Base-by-base conservation (phyloP, 164 flowering plant genomes). In the Aristolochia contorta region DNA sequence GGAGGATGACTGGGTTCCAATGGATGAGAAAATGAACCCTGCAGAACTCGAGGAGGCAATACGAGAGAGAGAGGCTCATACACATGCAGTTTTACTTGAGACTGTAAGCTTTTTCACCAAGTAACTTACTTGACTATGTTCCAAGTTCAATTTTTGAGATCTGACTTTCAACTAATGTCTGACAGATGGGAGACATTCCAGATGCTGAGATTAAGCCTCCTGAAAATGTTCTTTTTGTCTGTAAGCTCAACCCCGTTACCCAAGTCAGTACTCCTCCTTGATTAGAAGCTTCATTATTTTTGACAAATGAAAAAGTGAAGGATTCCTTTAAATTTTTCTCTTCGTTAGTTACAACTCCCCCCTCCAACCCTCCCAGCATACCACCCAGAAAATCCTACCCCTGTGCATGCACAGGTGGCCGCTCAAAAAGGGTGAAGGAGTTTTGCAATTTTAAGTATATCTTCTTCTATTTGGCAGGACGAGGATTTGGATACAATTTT, bases 1-100 rank as follows among this genome's bases (percentile, higher is more conserved):
- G 62, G 99, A 94, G 73, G 99, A 94, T 83, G 99, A 94, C 65
- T 94, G 99, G 99, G 85, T 84, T 6, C 97, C 99, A 14, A 65
- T 88, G 83, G 97, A 90, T 76, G 96, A 90, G 67, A 77, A 82
- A 69, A 57, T 93, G 65, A 79, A 65, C 55, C 53, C 80, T 3
- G 66, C 63, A 55, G 86, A 87, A 72, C 86, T 88, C 65, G 95
- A 88, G 73, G 95, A 90, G 73, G 74, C 78, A 43, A 51, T 93
- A 37, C 92, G 91, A 16, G 65, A 67, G 22, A 91, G 86, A 72
- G 86, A 79, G 49, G 97, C 99, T 45, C 91, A 85, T 74, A 84
- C 99, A 16, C 79, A 91, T 70, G 97, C 97, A 61, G 93, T 93
- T 72, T 89, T 88, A 21, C 92, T 93, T 61, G 97, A 93, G 73